A percentile compares a stretch with the other conserved stretches of the same genome.
phyloP scores from a whole-genome alignment of 345 rosid species.

The Salix udensis region DNA sequence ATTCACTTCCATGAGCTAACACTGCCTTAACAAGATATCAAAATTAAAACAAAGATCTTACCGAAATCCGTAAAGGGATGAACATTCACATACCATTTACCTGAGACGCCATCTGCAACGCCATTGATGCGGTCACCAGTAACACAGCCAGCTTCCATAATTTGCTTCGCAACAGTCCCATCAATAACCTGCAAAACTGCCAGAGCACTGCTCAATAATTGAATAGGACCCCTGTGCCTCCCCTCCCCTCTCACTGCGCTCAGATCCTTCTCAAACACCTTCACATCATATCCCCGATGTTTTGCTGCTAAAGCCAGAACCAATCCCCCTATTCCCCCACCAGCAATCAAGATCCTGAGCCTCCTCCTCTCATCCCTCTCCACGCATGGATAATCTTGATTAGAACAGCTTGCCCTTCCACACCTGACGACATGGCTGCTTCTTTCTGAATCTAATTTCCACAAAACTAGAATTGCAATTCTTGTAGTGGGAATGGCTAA shows the following conservation, averaged over 20 bases:
- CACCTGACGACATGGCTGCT: slow-evolving; percentile 7
- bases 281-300: slow-evolving; percentile 15
- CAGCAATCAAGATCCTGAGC: slow-evolving; percentile 20
- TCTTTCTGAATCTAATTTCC: not conserved
- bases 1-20: too few relatives aligned
- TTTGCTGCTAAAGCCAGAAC: slow-evolving; percentile 25
- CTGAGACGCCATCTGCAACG: slow-evolving; percentile 26
- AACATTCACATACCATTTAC: slow-evolving; percentile 15
- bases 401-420: not conserved
- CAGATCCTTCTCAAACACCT: slow-evolving; percentile 27
- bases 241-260: slow-evolving; percentile 29
- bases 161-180: slow-evolving; percentile 13
- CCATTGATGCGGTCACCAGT: slow-evolving; percentile 27
- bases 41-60: not conserved
- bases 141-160: slow-evolving; percentile 24
- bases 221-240: slow-evolving; percentile 20
- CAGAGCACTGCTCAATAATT: slow-evolving; percentile 17
- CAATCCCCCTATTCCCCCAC: slow-evolving; percentile 29
- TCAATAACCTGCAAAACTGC: slow-evolving; percentile 18
- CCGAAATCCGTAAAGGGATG: not conserved
- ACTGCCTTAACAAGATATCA: too few relatives aligned
- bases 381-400: not conserved
- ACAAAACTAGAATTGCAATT: not conserved
- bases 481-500: not conserved
- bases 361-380: slow-evolving; percentile 4